phyloP scores from a whole-genome alignment of 2,329 filamentous ascomycete species.

The Grosmannia clavigera region DNA sequence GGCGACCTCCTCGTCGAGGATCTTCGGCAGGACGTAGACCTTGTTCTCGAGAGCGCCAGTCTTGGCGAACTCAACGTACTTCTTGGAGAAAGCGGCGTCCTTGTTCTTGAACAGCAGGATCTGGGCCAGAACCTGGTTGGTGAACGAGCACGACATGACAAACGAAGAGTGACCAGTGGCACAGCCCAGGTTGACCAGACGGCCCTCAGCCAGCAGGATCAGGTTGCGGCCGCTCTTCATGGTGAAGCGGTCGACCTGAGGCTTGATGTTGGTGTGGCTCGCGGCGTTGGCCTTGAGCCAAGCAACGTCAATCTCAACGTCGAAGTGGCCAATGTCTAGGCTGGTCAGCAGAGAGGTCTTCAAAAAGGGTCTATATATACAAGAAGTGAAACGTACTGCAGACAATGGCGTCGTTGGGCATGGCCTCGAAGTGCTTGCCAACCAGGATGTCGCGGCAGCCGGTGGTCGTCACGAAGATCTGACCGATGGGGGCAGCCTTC shows the following conservation, averaged over 20 bases:
- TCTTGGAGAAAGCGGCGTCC: conserved; percentile 76
- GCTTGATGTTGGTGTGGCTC: conserved; percentile 97
- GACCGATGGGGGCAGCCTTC: conserved; percentile 74
- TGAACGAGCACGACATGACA: conserved; percentile 99
- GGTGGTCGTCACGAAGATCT: conserved; percentile 99
- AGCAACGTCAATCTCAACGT: conserved; percentile 98
- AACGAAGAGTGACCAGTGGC: conserved; percentile 98
- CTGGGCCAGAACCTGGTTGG: conserved; percentile 99
- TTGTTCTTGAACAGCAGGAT: conserved; percentile 94
- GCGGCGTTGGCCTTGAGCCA: conserved; percentile 97
- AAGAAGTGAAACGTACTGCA: conserved; percentile 57
- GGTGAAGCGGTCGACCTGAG: conserved; percentile 95
- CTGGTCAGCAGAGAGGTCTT: background rate
- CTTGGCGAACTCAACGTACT: conserved; percentile 95
- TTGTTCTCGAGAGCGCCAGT: conserved; percentile 79
- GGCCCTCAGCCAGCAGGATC: conserved; percentile 96
- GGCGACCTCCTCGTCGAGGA: conserved; percentile 97
- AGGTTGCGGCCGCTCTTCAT: conserved; percentile 92
- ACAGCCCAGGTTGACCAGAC: conserved; percentile 98
- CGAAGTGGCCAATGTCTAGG: conserved; percentile 96
- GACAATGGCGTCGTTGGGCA: conserved; percentile 96
- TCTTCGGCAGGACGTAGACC: conserved; percentile 97
- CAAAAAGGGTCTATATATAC: background rate
- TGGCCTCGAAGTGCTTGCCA: conserved; percentile 82
- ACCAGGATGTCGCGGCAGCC: conserved; percentile 97